Evolutionary conservation across 306 rosid genomes (phyloP).

Genomic region (Rosa chinensis): DNA sequence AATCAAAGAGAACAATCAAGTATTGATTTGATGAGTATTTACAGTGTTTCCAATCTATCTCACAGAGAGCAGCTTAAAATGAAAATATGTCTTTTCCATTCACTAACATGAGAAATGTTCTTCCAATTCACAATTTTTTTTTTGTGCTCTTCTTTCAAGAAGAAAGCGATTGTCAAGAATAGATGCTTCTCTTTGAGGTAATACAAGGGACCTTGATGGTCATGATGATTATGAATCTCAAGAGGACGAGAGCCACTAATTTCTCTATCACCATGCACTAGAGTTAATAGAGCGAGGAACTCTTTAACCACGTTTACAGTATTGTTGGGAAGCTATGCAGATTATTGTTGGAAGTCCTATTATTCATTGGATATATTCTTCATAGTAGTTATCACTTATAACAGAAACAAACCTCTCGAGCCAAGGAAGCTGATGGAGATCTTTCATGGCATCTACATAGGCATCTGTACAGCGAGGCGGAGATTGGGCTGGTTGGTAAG

Average conservation of each 20-base stretch:
- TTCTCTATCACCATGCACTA: conserved; percentile 14
- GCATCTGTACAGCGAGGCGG: conserved; percentile 89
- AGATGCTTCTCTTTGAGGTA: conserved; percentile 12
- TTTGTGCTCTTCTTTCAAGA: background rate
- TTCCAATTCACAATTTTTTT: background rate
- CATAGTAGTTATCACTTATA: conserved; percentile 85
- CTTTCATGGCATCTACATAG: conserved; percentile 78
- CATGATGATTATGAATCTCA: conserved; percentile 16
- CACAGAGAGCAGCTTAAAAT: background rate
- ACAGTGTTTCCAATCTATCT: background rate
- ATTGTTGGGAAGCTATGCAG: conserved; percentile 29
- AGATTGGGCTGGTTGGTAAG: conserved; percentile 53
- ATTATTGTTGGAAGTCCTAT: conserved; percentile 32
- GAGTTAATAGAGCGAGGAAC: conserved; percentile 48
- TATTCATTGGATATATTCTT: conserved; percentile 73
- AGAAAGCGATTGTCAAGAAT: conserved; percentile 23
- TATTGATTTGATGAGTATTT: background rate
- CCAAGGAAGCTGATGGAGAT: conserved; percentile 98
- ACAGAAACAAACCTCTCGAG: conserved; percentile 92
- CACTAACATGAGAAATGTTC: conserved; percentile 7
- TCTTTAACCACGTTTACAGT: conserved; percentile 39
- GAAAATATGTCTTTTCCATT: conserved; percentile 1
- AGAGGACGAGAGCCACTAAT: conserved; percentile 3
- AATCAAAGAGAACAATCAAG: background rate
- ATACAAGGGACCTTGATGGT: conserved; percentile 17